Percentiles rank a stretch among this genome's conserved stretches.
Evolutionary conservation across 2,329 filamentous ascomycete species (phyloP).

Genomic region (Fragosphaeria purpurea): DNA sequence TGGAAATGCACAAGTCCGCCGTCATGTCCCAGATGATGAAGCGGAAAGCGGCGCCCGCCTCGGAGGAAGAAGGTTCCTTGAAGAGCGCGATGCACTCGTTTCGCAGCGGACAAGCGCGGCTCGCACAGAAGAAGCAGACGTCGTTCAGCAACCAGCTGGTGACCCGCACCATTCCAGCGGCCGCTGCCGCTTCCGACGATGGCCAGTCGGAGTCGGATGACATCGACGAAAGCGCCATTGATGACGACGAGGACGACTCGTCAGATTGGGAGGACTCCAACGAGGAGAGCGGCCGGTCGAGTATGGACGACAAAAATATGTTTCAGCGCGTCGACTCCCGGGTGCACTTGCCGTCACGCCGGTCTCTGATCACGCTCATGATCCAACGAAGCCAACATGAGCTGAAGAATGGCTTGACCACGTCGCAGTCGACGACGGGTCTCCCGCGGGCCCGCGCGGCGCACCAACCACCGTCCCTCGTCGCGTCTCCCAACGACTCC

Average conservation of each 20-base stretch:
- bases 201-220: conserved; percentile 56
- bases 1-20: conserved; percentile 31
- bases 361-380: conserved; percentile 82
- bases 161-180: conserved; percentile 51
- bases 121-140: conserved; percentile 60
- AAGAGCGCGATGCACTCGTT: conserved; percentile 40
- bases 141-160: conserved; percentile 72
- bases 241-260: conserved; percentile 70
- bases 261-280: conserved; percentile 51
- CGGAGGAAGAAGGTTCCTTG: conserved; percentile 69
- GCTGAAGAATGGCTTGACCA: conserved; percentile 57
- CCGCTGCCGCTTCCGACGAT: conserved; percentile 38
- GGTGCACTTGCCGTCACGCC: conserved; percentile 72
- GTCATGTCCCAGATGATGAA: conserved; percentile 22
- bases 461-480: conserved; percentile 32
- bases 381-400: conserved; percentile 69
- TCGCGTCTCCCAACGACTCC: conserved; percentile 46
- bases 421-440: conserved; percentile 58
- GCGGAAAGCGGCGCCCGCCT: conserved; percentile 5
- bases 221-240: conserved; percentile 71
- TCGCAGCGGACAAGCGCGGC: conserved; percentile 22
- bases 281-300: conserved; percentile 74
- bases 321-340: conserved; percentile 90
- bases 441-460: conserved; percentile 51
- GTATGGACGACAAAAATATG: conserved; percentile 65